Percentiles rank a stretch among this genome's conserved stretches.
Conservation (phyloP, 1,139 yeast genomes). For the Yamadazyma blattariae region DNA sequence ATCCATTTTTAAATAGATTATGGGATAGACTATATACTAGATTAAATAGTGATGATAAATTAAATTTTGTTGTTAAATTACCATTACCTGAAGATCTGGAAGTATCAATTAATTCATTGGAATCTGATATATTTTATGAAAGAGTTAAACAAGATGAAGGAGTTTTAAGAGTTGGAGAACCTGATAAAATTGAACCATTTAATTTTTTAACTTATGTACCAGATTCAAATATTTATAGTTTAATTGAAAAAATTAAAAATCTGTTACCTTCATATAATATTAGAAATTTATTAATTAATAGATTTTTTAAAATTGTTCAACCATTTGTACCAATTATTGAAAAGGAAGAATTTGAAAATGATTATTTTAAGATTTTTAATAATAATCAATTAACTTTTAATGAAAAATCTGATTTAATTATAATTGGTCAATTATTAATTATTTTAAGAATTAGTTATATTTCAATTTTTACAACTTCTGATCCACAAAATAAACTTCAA, state of each 20-base stretch:
- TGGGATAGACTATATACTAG: conserved; percentile 9
- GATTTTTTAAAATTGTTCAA: conserved; percentile 15
- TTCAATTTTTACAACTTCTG: conserved; percentile 12
- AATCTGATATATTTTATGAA: not conserved
- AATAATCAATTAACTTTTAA: not conserved
- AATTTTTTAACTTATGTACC: not conserved
- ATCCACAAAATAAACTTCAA: not conserved
- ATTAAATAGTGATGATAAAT: conserved; percentile 1
- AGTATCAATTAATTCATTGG: not conserved
- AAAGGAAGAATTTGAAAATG: not conserved
- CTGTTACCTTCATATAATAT: conserved; percentile 38
- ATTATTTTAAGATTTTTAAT: not conserved
- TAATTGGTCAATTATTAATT: conserved; percentile 25
- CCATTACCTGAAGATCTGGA: not conserved
- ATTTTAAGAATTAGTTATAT: conserved; percentile 26
- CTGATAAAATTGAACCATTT: not conserved
- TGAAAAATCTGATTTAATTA: conserved; percentile 24
- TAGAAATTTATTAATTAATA: conserved; percentile 40
- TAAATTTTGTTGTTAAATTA: conserved; percentile 1
- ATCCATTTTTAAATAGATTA: conserved; percentile 17
- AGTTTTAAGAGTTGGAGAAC: not conserved
- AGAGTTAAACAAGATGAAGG: not conserved
- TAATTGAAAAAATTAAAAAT: conserved; percentile 22
- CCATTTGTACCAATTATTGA: conserved; percentile 4
- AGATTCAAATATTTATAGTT: not conserved